A percentile compares a stretch with the other conserved stretches of the same genome.
These are phyloP conservation scores for Lumnitzera racemosa DNA, from an alignment of 345 rosid species.

Conservation along the genomic window DNA sequence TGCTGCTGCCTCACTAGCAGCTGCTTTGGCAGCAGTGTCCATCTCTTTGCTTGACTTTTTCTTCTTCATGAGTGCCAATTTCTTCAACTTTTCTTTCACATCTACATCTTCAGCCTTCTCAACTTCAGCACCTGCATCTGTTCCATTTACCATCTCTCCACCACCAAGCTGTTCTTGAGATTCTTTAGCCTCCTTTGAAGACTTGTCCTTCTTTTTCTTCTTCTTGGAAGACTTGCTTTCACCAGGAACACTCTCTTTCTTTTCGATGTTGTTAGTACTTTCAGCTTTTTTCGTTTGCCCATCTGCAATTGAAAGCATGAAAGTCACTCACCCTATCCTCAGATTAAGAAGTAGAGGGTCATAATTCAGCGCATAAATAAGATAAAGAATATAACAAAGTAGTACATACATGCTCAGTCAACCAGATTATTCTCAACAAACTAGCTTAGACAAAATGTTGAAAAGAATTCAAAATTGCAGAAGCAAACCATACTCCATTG, in stretches of 20 bases:
- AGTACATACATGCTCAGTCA: no score
- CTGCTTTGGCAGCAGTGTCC: constrained; percentile 65
- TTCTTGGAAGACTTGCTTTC: constrained; percentile 61
- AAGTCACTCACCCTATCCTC: not conserved
- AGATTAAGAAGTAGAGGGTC: not conserved
- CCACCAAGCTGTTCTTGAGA: constrained; percentile 28
- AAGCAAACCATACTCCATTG: no score
- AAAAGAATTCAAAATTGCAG: no score
- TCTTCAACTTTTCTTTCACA: constrained; percentile 64
- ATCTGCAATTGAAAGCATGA: constrained; percentile 10
- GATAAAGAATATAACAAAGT: no score
- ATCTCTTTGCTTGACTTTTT: constrained; percentile 73
- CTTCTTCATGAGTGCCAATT: constrained; percentile 50
- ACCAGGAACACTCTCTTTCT: constrained; percentile 46
- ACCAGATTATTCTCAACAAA: no score
- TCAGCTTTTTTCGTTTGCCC: constrained; percentile 27
- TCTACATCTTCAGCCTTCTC: constrained; percentile 34
- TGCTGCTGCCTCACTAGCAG: constrained; percentile 71
- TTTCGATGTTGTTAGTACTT: constrained; percentile 34
- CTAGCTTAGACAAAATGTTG: no score
- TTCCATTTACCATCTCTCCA: constrained; percentile 17
- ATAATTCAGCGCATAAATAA: no score
- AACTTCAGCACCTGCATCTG: constrained; percentile 19
- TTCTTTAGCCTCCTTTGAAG: constrained; percentile 51
- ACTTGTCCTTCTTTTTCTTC: constrained; percentile 73